Base-by-base conservation (phyloP, 2,329 filamentous ascomycete species). In the Penicillium sp. region DNA sequence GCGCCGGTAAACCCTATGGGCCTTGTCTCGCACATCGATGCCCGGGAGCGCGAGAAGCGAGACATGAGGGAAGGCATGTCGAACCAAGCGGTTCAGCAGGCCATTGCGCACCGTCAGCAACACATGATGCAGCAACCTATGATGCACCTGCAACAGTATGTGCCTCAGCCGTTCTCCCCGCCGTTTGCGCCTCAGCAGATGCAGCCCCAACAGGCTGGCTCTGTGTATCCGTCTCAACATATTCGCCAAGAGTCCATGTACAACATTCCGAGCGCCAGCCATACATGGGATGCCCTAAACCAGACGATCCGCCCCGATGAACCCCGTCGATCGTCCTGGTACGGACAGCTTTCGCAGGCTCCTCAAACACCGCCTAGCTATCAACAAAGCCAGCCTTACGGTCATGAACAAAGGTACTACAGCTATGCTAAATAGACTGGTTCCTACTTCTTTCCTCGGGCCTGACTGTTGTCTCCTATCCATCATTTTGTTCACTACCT, bases 11-110 rank as follows among this genome's bases (percentile, higher is more conserved):
- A 72, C 31, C 83, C 84, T 0, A 76, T 77, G 22, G 87, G 88
- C 0, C 78, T 96, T 1, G 85, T 96, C 7, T 89, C 88, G 1
- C 88, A 89, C 14, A 92, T 96, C 52, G 88, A 90, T 58, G 83
- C 85, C 2, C 84, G 91, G 14, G 90, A 97, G 71, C 85, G 86
- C 11, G 91, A 96, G 67, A 90, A 85, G 68, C 80, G 84, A 60
- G 83, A 87, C 50, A 84, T 88, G 73, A 89, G 84, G 65, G 82
- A 88, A 55, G 87, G 87, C 0, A 75, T 87, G 57, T 85, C 87
- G 56, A 87, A 86, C 42, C 85, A 87, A 55, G 84, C 86, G 56
- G 88, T 91, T 8, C 86, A 91, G 61, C 82, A 89, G 57, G 89
- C 88, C 0, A 90, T 91, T 66, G 80, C 81, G 42, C 86, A 88